Conservation (phyloP, 495 filamentous ascomycete genomes). For the Amniculicola lignicola region DNA sequence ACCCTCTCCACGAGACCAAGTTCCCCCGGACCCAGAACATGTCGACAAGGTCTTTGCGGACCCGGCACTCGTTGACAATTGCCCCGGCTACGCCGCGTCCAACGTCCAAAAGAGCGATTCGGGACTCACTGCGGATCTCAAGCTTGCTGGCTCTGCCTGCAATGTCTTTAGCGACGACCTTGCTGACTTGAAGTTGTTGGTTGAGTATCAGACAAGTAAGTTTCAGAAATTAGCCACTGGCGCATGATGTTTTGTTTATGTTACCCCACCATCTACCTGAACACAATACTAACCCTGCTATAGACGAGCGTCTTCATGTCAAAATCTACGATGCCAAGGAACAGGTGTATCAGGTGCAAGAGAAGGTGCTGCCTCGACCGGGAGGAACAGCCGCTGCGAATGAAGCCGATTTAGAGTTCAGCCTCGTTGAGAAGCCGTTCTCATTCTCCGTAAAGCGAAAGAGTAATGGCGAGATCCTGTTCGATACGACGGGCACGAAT, state of each 20-base stretch:
- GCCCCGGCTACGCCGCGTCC: conserved; percentile 70
- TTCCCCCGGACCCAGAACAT: not conserved
- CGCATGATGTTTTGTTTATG: not conserved
- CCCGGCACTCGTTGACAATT: conserved; percentile 36
- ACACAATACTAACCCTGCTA: conserved; percentile 4
- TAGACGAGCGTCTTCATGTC: conserved; percentile 65
- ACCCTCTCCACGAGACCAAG: not conserved
- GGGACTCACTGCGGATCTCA: conserved; percentile 62
- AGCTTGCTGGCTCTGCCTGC: conserved; percentile 63
- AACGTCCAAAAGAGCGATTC: conserved; percentile 50
- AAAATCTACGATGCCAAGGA: conserved; percentile 76
- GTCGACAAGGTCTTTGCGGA: not conserved
- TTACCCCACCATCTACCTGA: not conserved
- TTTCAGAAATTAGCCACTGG: conserved; percentile 20
- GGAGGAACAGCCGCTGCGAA: conserved; percentile 8
- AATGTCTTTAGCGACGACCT: conserved; percentile 71
- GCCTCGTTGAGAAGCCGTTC: conserved; percentile 66
- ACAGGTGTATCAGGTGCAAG: conserved; percentile 74
- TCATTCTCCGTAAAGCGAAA: conserved; percentile 66
- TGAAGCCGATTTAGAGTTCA: conserved; percentile 56
- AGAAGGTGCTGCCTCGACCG: conserved; percentile 66
- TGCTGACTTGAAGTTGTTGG: conserved; percentile 60
- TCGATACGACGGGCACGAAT: conserved; percentile 62
- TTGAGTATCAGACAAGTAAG: conserved; percentile 73
- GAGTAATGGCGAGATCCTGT: conserved; percentile 63